Base-by-base conservation (phyloP, 139 green algal species). In the Nannochloris sp. region DNA sequence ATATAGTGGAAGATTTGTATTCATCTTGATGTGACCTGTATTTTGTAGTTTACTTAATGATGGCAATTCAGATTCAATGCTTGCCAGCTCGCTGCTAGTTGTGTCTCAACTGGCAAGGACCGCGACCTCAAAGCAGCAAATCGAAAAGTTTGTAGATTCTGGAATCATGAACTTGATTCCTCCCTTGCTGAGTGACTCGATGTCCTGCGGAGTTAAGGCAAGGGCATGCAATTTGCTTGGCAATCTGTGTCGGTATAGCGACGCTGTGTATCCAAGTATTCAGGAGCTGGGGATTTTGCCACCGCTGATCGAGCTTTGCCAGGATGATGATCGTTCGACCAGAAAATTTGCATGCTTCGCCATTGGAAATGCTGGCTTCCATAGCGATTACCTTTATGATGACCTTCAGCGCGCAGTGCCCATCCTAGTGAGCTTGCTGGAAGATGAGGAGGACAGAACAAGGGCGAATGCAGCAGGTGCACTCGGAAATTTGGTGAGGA, bases 261-360 rank as follows among this genome's bases (percentile, higher is more conserved):
- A 96, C 40, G 44, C 48, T 68, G 95, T 97, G 67, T 97, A 98
- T 78, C 51, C 49, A 2, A 67, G 77, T 17, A 56, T 94, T 49
- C 66, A 83, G n/a, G 29, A 44, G 9, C 64, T 85, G 25, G 75
- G 75, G 4, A 66, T 96, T 23, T 56, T 96, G 10, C 29, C 58
- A 1, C 73, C 71, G 10, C 80, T 98, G 16, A 95, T 98, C 2
- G 77, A 86, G 51, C 75, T 85, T 25, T 96, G 89, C 69, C 17
- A 31, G 0, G 92, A 97, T 72, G 23, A 66, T 0, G 92, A 98
- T 74, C 69, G 63, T 13, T 62, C 71, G 14, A 92, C 84, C 9
- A 86, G 93, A 72, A 98, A 97, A 76, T 97, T 97, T 82, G 91
- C 93, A 14, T 96, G 89, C 84, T 98, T 98, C 56, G 93, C 93